Conservation (phyloP, 1,284 basidiomycete genomes). For the Mycena citricolor region DNA sequence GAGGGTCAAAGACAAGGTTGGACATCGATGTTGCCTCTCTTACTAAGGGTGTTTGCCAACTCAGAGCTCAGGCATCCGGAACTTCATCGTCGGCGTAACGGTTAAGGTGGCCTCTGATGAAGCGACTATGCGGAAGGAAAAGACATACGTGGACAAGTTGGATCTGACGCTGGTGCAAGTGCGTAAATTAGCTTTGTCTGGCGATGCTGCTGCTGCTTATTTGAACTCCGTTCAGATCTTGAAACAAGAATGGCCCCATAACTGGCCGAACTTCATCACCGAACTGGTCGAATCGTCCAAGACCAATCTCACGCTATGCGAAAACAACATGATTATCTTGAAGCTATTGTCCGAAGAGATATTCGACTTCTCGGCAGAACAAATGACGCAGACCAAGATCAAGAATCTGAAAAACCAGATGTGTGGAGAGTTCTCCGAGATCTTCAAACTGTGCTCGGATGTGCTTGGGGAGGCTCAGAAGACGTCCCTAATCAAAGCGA, state of each 20-base stretch:
- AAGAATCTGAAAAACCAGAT: conserved; percentile 98
- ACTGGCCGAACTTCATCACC: conserved; percentile 98
- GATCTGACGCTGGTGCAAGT: conserved; percentile 96
- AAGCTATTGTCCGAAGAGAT: conserved; percentile 98
- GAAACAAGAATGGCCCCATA: conserved; percentile 99
- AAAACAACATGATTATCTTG: conserved; percentile 99
- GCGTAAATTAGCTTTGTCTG: conserved; percentile 26
- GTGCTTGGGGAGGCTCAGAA: conserved; percentile 98
- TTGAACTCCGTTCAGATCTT: conserved; percentile 66
- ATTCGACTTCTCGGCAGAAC: conserved; percentile 98
- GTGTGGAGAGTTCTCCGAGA: conserved; percentile 95
- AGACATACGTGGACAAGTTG: conserved; percentile 95
- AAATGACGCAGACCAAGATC: conserved; percentile 98
- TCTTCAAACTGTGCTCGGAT: conserved; percentile 94
- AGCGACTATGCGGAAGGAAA: conserved; percentile 83
- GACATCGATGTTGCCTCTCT: conserved; percentile 22
- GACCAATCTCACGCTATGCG: conserved; percentile 94
- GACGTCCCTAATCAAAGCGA: conserved; percentile 92
- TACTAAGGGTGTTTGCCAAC: conserved; percentile 43
- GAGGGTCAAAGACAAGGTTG: conserved; percentile 89
- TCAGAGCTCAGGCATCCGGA: conserved; percentile 87
- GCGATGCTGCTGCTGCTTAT: conserved; percentile 19
- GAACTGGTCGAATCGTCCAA: conserved; percentile 98
- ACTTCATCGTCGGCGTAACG: conserved; percentile 94
- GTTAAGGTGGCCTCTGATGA: conserved; percentile 94